These are phyloP conservation scores for Acephala macrosclerotiorum DNA, from an alignment of 2,329 filamentous ascomycete genomes.

Conservation along the genomic window DNA sequence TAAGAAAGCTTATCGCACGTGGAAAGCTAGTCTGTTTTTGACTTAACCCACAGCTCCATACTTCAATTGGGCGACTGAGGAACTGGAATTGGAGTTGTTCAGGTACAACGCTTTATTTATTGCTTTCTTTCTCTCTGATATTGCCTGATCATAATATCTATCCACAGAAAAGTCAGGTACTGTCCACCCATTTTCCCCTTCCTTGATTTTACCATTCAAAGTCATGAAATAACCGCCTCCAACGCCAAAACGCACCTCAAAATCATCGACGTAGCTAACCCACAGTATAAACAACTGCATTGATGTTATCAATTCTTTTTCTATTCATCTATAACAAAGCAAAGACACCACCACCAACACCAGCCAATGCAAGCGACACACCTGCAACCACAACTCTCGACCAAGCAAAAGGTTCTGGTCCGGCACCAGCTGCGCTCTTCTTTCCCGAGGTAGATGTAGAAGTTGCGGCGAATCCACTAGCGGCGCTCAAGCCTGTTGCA, in stretches of 20 bases:
- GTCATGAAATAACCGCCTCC: neutral
- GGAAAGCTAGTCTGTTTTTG: neutral
- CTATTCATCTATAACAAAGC: constrained; percentile 29
- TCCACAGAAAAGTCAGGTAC: constrained; percentile 1
- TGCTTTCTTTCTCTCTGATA: neutral
- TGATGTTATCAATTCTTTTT: neutral
- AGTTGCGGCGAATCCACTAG: constrained; percentile 36
- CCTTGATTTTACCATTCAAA: neutral
- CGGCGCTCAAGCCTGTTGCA: constrained; percentile 39
- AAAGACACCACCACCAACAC: constrained; percentile 40
- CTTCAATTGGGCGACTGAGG: neutral
- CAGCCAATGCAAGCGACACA: constrained; percentile 32
- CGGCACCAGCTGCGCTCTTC: constrained; percentile 37
- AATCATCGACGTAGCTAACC: neutral
- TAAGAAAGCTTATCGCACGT: constrained; percentile 10
- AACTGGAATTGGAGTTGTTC: neutral
- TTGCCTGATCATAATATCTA: constrained; percentile 1
- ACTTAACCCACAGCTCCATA: neutral
- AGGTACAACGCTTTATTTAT: neutral
- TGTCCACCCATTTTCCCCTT: neutral
- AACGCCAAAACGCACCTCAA: constrained; percentile 9
- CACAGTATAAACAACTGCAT: neutral
- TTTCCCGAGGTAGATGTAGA: constrained; percentile 26
- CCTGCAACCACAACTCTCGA: constrained; percentile 33
- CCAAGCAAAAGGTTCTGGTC: constrained; percentile 40